Conservation (phyloP, 805 yeast genomes). For the Saturnispora hagleri region DNA sequence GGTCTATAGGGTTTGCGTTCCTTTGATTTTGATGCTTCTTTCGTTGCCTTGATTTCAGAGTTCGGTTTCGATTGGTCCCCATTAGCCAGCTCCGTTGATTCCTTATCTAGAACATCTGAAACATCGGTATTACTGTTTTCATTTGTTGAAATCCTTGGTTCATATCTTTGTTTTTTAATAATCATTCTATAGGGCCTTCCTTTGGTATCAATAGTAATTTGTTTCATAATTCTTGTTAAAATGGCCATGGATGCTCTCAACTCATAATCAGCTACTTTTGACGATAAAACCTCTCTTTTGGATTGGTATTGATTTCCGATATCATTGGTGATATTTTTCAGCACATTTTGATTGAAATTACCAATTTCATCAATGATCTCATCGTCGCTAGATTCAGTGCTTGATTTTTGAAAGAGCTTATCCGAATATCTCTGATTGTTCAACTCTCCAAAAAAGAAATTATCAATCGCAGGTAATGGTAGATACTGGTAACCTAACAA, state of each 20-base stretch:
- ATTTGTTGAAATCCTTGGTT: neutral
- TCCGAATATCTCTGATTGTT: slow-evolving; percentile 1
- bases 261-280: slow-evolving; percentile 56
- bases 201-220: slow-evolving; percentile 26
- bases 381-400: neutral
- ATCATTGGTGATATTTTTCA: slow-evolving; percentile 18
- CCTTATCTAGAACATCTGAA: neutral
- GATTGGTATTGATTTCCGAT: slow-evolving; percentile 25
- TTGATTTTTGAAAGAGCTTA: slow-evolving; percentile 1
- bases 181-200: slow-evolving; percentile 32
- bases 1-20: neutral
- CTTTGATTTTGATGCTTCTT: neutral
- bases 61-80: neutral
- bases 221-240: slow-evolving; percentile 37
- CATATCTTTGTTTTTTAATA: slow-evolving; percentile 11
- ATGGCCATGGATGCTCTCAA: slow-evolving; percentile 51
- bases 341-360: slow-evolving; percentile 6
- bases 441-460: slow-evolving; percentile 40
- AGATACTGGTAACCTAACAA: slow-evolving; percentile 89
- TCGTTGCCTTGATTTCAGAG: neutral
- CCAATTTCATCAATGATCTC: neutral
- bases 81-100: neutral
- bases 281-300: slow-evolving; percentile 30
- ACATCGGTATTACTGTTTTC: slow-evolving; percentile 8
- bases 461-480: slow-evolving; percentile 65